Percentiles rank a stretch among this genome's conserved stretches.
phyloP scores from a whole-genome alignment of 2,329 filamentous ascomycete genomes.

The Monilinia laxa region DNA sequence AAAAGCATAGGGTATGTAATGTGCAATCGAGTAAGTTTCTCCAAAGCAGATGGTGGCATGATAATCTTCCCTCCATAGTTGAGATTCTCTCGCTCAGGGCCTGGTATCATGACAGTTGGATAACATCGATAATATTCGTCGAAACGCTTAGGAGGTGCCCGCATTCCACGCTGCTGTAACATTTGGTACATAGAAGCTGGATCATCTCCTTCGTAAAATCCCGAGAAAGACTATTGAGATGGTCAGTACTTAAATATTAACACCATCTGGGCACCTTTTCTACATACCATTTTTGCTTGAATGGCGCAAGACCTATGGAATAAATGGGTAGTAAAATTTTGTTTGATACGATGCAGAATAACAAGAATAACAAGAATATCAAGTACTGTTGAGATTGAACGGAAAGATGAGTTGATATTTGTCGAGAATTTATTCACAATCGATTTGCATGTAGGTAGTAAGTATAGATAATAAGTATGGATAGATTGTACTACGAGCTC shows the following conservation, averaged over 20 bases:
- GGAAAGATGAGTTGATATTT: not conserved
- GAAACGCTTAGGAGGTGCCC: constrained; percentile 67
- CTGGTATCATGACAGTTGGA: constrained; percentile 89
- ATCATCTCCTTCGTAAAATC: constrained; percentile 38
- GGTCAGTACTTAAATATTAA: constrained; percentile 24
- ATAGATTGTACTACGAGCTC: not conserved
- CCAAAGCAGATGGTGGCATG: constrained; percentile 90
- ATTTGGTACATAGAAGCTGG: constrained; percentile 39
- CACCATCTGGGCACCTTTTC: not conserved
- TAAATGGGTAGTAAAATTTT: not conserved
- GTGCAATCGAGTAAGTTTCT: constrained; percentile 93
- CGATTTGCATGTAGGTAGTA: not conserved
- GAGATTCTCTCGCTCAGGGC: constrained; percentile 80
- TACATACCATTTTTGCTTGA: constrained; percentile 30
- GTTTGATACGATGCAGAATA: not conserved
- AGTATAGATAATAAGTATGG: not conserved
- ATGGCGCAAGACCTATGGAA: not conserved
- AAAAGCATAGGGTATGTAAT: constrained; percentile 98
- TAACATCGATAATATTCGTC: constrained; percentile 99
- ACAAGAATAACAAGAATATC: not conserved
- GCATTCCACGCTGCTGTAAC: constrained; percentile 34
- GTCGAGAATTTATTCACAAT: not conserved
- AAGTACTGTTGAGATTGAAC: not conserved
- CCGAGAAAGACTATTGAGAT: constrained; percentile 33
- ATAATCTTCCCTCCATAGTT: constrained; percentile 99